phyloP scores from a whole-genome alignment of 805 yeast species.

The Vanderwaltozyma yarrowii region DNA sequence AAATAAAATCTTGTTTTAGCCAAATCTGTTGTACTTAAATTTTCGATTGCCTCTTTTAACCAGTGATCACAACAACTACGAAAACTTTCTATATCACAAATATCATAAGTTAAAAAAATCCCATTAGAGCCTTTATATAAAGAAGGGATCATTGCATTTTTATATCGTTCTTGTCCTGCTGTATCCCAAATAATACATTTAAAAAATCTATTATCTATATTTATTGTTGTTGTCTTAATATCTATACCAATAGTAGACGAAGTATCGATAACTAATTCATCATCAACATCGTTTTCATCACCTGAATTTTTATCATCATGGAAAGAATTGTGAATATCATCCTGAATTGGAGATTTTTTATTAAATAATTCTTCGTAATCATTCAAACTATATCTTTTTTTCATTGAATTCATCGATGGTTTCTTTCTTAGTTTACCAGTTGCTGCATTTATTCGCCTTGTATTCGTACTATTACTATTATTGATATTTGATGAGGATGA shows the following conservation, averaged over 20 bases:
- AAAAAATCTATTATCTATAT: constrained; percentile 35
- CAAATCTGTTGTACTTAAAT: constrained; percentile 20
- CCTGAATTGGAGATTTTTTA: constrained; percentile 6
- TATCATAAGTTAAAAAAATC: constrained; percentile 35
- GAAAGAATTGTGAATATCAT: background rate
- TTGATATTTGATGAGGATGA: background rate
- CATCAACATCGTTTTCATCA: constrained; percentile 10
- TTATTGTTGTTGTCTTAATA: constrained; percentile 34
- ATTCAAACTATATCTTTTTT: constrained; percentile 25
- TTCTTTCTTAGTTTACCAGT: background rate
- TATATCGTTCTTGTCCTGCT: constrained; percentile 41
- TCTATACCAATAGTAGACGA: constrained; percentile 40
- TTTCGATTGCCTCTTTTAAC: constrained; percentile 34
- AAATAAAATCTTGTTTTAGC: constrained; percentile 31
- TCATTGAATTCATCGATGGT: constrained; percentile 3
- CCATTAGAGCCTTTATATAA: constrained; percentile 40
- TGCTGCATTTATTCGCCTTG: constrained; percentile 2
- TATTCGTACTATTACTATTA: constrained; percentile 1
- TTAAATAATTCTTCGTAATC: constrained; percentile 26
- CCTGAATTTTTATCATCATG: constrained; percentile 4
- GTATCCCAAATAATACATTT: constrained; percentile 41
- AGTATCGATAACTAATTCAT: constrained; percentile 28
- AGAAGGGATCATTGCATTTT: constrained; percentile 36
- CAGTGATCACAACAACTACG: constrained; percentile 32
- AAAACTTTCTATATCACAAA: constrained; percentile 31